Evolutionary conservation across 176 grass and related monocot genomes (phyloP).

Genomic region (Carex myosuroides): DNA sequence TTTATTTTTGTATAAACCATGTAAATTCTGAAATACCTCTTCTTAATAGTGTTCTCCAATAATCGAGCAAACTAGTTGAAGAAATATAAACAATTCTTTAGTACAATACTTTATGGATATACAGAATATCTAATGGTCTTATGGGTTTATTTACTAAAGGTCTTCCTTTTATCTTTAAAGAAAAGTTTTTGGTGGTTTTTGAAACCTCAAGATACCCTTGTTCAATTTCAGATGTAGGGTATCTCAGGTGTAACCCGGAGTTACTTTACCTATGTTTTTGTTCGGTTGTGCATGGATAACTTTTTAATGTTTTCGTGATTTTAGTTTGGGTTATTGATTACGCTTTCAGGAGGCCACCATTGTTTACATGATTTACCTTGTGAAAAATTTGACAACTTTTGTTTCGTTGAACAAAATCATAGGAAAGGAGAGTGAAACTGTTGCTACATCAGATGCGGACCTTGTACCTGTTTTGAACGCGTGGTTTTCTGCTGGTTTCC

Average conservation of each 20-base stretch:
- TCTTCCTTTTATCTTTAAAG: neutral
- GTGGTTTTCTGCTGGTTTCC: conserved; percentile 84
- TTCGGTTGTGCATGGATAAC: neutral
- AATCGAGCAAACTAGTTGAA: neutral
- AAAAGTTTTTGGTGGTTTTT: neutral
- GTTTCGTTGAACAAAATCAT: conserved; percentile 9
- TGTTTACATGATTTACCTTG: neutral
- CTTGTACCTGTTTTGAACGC: conserved; percentile 61
- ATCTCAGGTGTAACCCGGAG: neutral
- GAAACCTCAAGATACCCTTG: neutral
- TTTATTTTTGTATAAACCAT: neutral
- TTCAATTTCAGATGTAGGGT: neutral
- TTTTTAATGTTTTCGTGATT: neutral
- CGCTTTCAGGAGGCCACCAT: neutral
- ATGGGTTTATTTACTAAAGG: neutral
- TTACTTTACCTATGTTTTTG: neutral
- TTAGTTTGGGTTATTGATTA: neutral
- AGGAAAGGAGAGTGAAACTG: conserved; percentile 30
- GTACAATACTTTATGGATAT: neutral
- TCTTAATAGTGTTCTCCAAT: neutral
- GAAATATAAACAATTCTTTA: neutral
- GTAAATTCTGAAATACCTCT: neutral
- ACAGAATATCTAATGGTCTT: neutral
- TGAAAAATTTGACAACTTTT: neutral
- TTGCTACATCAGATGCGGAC: conserved; percentile 36